phyloP scores from a whole-genome alignment of 352 stramenopile species.

The Phytophthora pseudosyringae region DNA sequence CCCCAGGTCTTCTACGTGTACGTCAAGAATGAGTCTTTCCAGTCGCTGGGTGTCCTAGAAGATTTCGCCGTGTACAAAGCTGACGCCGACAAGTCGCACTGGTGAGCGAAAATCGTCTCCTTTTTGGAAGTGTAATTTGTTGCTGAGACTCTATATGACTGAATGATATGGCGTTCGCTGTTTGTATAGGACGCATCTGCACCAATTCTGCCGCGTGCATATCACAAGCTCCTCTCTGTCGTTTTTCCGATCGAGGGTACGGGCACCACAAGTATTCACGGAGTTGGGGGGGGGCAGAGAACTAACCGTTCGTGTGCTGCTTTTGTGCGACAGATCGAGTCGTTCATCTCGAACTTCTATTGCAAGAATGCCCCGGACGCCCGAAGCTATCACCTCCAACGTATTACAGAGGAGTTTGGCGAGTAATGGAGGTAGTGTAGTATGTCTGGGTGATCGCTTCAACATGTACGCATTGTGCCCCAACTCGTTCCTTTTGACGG shows the following conservation, averaged over 20 bases:
- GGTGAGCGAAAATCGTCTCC: conserved; percentile 33
- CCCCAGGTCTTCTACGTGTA: conserved; percentile 81
- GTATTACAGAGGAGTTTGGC: conserved; percentile 69
- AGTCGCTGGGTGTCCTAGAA: conserved; percentile 71
- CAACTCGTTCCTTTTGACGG: conserved; percentile 25
- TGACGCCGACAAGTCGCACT: conserved; percentile 43
- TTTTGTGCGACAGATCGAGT: conserved; percentile 57
- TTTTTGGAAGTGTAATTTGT: background rate
- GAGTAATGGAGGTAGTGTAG: conserved; percentile 23
- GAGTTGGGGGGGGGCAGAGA: background rate
- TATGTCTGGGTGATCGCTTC: conserved; percentile 7
- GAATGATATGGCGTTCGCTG: background rate
- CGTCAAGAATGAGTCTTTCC: conserved; percentile 76
- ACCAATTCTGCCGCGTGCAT: conserved; percentile 69
- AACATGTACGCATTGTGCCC: conserved; percentile 16
- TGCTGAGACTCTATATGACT: background rate
- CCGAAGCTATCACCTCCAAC: conserved; percentile 64
- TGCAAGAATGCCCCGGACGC: conserved; percentile 64
- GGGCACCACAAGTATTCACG: background rate
- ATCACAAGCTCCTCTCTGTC: conserved; percentile 78
- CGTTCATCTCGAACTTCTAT: conserved; percentile 75
- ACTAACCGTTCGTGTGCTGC: background rate
- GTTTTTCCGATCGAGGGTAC: conserved; percentile 77
- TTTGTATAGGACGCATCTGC: conserved; percentile 63
- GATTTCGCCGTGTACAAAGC: conserved; percentile 70